Evolutionary conservation across 441 rosid species (phyloP).

Genomic region (Erodium trifolium): DNA sequence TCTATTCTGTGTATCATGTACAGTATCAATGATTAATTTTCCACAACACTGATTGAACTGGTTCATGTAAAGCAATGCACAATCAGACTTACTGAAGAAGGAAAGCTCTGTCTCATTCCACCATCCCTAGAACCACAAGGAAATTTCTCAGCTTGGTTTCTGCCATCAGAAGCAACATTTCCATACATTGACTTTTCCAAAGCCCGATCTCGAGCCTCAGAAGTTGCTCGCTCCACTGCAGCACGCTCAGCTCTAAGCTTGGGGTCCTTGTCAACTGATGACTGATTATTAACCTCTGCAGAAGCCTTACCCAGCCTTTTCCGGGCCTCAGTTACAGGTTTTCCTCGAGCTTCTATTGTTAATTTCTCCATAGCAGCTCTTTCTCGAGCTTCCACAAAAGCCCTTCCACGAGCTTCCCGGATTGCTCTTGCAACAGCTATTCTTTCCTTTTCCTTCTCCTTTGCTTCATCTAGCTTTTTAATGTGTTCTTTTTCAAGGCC

Average conservation of each 20-base stretch:
- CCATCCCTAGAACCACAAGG: conserved; percentile 42
- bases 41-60: conserved; percentile 16
- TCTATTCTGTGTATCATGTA: conserved; percentile 52
- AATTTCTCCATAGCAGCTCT: conserved; percentile 72
- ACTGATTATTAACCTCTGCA: not conserved
- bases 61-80: not conserved
- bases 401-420: conserved; percentile 89
- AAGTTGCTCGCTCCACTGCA: conserved; percentile 93
- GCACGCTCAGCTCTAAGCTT: conserved; percentile 78
- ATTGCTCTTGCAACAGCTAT: conserved; percentile 85
- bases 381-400: conserved; percentile 81
- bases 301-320: conserved; percentile 30
- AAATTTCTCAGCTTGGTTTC: conserved; percentile 38
- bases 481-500: too few species aligned
- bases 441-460: conserved; percentile 43
- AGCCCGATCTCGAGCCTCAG: conserved; percentile 89
- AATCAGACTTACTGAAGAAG: conserved; percentile 39
- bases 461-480: not conserved
- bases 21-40: conserved; percentile 11
- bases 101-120: conserved; percentile 29
- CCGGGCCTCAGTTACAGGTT: conserved; percentile 40
- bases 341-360: conserved; percentile 51
- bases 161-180: conserved; percentile 41
- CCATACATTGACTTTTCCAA: conserved; percentile 74
- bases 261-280: conserved; percentile 36